A percentile compares a stretch with the other conserved stretches of the same genome.
Evolutionary conservation across 1,284 basidiomycete species (phyloP).

Genomic region (Ceraceosorus bombacis): DNA sequence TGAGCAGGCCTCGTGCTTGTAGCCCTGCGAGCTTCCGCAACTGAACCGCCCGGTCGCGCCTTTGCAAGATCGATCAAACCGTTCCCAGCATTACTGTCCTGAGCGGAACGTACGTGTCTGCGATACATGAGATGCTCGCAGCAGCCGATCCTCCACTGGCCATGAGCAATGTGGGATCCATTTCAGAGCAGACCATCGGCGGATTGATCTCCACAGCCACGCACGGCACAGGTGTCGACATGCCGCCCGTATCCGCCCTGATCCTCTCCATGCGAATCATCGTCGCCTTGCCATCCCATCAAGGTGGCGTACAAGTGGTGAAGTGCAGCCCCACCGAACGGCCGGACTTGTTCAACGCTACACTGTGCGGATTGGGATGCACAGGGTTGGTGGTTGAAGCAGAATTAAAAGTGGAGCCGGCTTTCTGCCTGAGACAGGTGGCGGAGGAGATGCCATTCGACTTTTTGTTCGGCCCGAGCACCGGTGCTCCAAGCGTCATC

Average conservation of each 20-base stretch:
- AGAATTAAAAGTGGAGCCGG: conserved; percentile 69
- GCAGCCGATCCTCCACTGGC: conserved; percentile 61
- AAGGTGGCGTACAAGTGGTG: conserved; percentile 64
- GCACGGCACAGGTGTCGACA: conserved; percentile 78
- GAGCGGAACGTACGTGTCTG: conserved; percentile 47
- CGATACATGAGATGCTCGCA: conserved; percentile 54
- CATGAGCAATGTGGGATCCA: conserved; percentile 87
- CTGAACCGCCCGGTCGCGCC: neutral
- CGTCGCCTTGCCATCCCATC: conserved; percentile 29
- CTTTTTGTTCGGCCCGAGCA: conserved; percentile 52
- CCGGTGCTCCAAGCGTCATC: conserved; percentile 17
- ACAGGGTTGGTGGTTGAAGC: conserved; percentile 81
- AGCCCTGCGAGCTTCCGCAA: neutral
- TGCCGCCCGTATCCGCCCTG: conserved; percentile 73
- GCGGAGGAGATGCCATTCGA: conserved; percentile 64
- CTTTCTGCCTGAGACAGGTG: conserved; percentile 73
- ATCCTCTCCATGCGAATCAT: conserved; percentile 70
- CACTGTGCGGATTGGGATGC: conserved; percentile 85
- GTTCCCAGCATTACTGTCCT: conserved; percentile 28
- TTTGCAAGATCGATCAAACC: conserved; percentile 13
- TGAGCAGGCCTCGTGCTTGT: conserved; percentile 6
- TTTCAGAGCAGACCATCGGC: conserved; percentile 92
- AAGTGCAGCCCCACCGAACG: conserved; percentile 62
- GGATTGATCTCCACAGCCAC: conserved; percentile 90
- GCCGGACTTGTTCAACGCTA: conserved; percentile 76